phyloP scores from a whole-genome alignment of 805 yeast species.

The Schizosaccharomyces japonicus region DNA sequence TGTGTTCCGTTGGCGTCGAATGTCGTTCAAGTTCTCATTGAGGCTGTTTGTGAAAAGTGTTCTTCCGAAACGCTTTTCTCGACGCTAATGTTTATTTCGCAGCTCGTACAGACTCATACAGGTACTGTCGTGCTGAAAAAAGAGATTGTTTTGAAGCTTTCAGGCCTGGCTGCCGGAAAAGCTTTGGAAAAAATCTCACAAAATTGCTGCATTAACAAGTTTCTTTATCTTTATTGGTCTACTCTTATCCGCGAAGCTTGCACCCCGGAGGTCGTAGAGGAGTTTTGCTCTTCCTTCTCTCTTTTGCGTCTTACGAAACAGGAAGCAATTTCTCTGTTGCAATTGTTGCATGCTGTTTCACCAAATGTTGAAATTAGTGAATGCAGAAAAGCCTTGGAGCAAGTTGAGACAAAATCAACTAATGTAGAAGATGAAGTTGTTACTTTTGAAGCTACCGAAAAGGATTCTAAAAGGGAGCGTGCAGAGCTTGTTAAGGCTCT shows the following conservation, averaged over 20 bases:
- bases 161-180: background rate
- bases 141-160: background rate
- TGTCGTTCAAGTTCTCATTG: conserved; percentile 36
- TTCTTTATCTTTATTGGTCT: background rate
- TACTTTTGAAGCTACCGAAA: too few species aligned
- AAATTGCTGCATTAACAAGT: background rate
- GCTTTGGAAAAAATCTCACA: background rate
- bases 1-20: conserved; percentile 37
- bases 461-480: too few species aligned
- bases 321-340: conserved; percentile 9
- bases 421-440: too few species aligned
- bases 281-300: background rate
- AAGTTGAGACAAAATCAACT: too few species aligned
- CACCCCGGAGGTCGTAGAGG: background rate
- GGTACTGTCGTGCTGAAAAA: background rate
- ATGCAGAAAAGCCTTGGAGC: too few species aligned
- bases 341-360: background rate
- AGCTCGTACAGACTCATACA: conserved; percentile 9
- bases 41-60: conserved; percentile 29
- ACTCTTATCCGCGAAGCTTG: background rate
- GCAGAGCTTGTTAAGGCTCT: too few species aligned
- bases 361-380: background rate
- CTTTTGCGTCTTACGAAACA: conserved; percentile 6
- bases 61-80: conserved; percentile 10
- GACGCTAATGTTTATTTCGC: conserved; percentile 16